phyloP scores from a whole-genome alignment of 129 eudicot species.

The Dittrichia graveolens region DNA sequence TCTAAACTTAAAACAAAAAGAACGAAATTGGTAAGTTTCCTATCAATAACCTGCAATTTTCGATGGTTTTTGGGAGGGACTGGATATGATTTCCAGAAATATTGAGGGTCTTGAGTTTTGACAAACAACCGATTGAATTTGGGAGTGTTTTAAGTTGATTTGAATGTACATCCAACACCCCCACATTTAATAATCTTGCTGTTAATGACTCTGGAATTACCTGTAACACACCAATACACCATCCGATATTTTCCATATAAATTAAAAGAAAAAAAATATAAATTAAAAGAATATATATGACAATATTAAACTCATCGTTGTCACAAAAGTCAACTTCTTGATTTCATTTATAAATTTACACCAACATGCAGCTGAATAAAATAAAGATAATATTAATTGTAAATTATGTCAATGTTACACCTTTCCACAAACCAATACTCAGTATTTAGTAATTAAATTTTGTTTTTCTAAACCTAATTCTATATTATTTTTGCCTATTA shows the following conservation, averaged over 20 bases:
- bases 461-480: too few relatives aligned
- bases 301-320: too few relatives aligned
- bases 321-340: constrained; percentile 37
- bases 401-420: background rate
- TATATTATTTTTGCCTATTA: too few relatives aligned
- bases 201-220: constrained; percentile 79
- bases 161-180: constrained; percentile 76
- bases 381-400: constrained; percentile 6
- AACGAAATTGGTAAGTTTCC: background rate
- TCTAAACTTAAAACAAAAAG: background rate
- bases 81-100: constrained; percentile 78
- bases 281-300: constrained; percentile 3
- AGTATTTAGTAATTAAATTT: too few relatives aligned
- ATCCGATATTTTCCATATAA: constrained; percentile 15
- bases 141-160: constrained; percentile 80
- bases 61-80: too few relatives aligned
- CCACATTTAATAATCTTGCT: constrained; percentile 79
- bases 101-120: constrained; percentile 81
- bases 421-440: background rate
- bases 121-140: constrained; percentile 83
- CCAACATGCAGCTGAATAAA: constrained; percentile 16
- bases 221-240: constrained; percentile 58
- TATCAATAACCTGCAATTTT: constrained; percentile 72
- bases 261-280: constrained; percentile 9
- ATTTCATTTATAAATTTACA: constrained; percentile 10